A percentile compares a stretch with the other conserved stretches of the same genome.
These are phyloP conservation scores for Gossypium herbaceum DNA, from an alignment of 345 rosid genomes.

Conservation along the genomic window DNA sequence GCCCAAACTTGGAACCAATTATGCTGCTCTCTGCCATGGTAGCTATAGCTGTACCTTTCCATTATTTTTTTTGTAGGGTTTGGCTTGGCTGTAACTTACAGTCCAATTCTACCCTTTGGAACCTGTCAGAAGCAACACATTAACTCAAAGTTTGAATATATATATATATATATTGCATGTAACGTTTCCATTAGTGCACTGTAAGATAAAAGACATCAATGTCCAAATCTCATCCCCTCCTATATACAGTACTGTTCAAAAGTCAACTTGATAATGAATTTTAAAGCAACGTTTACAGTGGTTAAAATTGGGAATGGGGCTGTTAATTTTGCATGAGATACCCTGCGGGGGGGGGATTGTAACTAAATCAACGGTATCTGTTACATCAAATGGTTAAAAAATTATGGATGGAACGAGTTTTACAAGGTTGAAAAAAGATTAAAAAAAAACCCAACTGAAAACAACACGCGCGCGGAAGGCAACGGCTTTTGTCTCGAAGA, in stretches of 20 bases:
- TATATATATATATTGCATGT: not conserved
- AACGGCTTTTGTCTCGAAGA: not conserved
- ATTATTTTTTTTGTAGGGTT: not conserved
- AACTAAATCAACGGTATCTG: not conserved
- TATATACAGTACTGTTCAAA: not conserved
- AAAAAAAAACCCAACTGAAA: not conserved
- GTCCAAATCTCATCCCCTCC: not conserved
- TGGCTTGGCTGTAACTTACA: not conserved
- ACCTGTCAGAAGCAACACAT: constrained; percentile 13
- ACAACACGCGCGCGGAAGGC: constrained; percentile 1
- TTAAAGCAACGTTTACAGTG: no score
- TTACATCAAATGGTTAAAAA: constrained; percentile 6
- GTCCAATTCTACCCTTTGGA: not conserved
- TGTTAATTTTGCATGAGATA: not conserved
- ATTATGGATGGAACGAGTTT: not conserved
- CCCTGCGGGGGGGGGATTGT: not conserved
- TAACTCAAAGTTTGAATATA: not conserved
- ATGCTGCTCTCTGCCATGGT: not conserved
- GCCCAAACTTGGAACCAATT: not conserved
- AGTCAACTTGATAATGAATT: not conserved
- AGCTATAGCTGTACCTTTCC: not conserved
- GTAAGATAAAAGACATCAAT: not conserved
- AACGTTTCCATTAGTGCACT: no score
- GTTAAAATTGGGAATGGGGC: no score
- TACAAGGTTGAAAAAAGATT: not conserved